Evolutionary conservation across 2,329 filamentous ascomycete genomes (phyloP).

Genomic region (Fusarium bulbicola): DNA sequence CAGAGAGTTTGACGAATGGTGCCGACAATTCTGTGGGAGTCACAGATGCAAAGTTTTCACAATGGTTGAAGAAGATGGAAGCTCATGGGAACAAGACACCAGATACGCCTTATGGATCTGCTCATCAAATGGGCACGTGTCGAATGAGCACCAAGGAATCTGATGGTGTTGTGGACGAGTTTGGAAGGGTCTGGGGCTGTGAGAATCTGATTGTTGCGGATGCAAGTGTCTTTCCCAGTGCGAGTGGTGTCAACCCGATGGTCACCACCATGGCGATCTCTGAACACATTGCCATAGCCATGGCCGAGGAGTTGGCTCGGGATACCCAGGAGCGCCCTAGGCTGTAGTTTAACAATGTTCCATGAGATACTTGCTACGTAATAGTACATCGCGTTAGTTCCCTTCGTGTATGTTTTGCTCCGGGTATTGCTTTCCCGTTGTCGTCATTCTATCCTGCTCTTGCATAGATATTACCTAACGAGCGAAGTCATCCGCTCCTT

Average conservation of each 20-base stretch:
- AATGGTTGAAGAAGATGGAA: background rate
- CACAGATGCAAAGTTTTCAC: background rate
- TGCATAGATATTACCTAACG: background rate
- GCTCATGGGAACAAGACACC: slow-evolving; percentile 2
- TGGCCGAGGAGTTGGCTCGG: background rate
- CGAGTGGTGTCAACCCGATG: background rate
- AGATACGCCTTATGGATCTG: background rate
- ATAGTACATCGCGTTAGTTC: no score
- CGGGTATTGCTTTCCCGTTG: background rate
- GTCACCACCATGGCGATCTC: background rate
- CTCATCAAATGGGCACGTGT: background rate
- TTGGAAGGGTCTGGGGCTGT: background rate
- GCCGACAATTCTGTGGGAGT: no score
- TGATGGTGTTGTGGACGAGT: background rate
- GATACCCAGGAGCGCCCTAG: background rate
- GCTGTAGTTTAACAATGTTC: background rate
- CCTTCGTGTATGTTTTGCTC: background rate
- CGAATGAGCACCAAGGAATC: background rate
- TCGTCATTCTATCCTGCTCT: background rate
- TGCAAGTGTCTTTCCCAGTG: background rate
- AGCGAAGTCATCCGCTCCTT: background rate
- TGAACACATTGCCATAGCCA: background rate
- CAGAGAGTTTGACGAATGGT: background rate
- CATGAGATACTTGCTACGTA: no score
- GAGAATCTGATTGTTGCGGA: background rate